A percentile compares a stretch with the other conserved stretches of the same genome.
Conservation (phyloP, 2,329 filamentous ascomycete species). For the Aspergillus jensenii region DNA sequence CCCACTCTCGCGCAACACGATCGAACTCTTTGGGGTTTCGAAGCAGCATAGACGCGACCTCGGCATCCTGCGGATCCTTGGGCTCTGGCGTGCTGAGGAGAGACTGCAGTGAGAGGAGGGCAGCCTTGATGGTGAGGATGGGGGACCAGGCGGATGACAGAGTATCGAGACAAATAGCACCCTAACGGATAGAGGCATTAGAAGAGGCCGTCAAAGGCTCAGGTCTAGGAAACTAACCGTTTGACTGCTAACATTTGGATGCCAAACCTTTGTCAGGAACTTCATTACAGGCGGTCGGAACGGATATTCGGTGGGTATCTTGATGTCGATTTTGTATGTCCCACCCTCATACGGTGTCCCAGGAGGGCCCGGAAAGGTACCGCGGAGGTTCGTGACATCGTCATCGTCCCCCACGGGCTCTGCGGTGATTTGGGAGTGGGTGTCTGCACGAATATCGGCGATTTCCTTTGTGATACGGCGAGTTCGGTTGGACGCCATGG, state of each 20-base stretch:
- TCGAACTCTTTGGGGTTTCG: conserved; percentile 76
- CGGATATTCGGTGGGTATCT: conserved; percentile 84
- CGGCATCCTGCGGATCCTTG: conserved; percentile 93
- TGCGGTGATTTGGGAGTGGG: conserved; percentile 73
- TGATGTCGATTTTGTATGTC: conserved; percentile 77
- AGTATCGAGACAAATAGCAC: conserved; percentile 95
- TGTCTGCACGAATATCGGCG: conserved; percentile 58
- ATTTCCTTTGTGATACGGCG: conserved; percentile 55
- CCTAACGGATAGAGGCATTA: conserved; percentile 52
- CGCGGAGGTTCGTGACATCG: conserved; percentile 79
- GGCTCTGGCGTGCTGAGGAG: conserved; percentile 92
- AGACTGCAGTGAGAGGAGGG: conserved; percentile 87
- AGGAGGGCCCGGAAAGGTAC: conserved; percentile 80
- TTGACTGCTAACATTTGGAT: conserved; percentile 93
- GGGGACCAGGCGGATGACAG: conserved; percentile 89
- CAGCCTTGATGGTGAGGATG: conserved; percentile 93
- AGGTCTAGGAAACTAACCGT: conserved; percentile 61
- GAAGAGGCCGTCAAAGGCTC: neutral
- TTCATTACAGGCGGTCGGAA: conserved; percentile 90
- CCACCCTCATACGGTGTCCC: conserved; percentile 93
- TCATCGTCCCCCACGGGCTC: conserved; percentile 61
- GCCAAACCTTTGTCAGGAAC: conserved; percentile 93
- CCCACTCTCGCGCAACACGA: conserved; percentile 84
- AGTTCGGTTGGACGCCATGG: conserved; percentile 57
- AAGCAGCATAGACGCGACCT: conserved; percentile 88